A percentile compares a stretch with the other conserved stretches of the same genome.
phyloP scores from a whole-genome alignment of 805 yeast genomes.

The Lipomyces japonicus region DNA sequence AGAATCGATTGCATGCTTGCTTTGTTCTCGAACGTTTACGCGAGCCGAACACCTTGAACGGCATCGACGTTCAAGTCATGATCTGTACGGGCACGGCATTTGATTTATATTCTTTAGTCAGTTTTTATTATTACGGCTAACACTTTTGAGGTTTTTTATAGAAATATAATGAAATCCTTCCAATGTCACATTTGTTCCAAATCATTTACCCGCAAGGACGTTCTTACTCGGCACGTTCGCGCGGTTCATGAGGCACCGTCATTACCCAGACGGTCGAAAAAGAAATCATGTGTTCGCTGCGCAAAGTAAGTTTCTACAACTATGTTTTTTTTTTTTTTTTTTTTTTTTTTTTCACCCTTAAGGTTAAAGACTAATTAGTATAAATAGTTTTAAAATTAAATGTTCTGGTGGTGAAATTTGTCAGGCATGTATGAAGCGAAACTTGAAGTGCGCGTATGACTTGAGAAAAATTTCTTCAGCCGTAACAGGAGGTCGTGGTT shows the following conservation, averaged over 20 bases:
- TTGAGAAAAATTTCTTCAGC: constrained; percentile 5
- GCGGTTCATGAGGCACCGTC: constrained; percentile 24
- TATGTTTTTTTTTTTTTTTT: not conserved
- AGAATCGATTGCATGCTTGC: constrained; percentile 1
- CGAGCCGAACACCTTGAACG: constrained; percentile 9
- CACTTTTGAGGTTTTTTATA: not conserved
- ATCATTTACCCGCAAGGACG: constrained; percentile 21
- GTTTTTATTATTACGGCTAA: not conserved
- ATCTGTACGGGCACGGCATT: not conserved
- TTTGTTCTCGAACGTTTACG: constrained; percentile 5
- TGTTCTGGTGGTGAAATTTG: constrained; percentile 31
- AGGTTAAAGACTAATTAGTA: no score
- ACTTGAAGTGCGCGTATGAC: constrained; percentile 24
- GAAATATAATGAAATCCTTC: not conserved
- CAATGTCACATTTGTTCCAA: constrained; percentile 15
- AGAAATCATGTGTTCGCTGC: constrained; percentile 22
- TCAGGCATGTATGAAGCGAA: constrained; percentile 27
- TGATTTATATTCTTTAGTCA: not conserved
- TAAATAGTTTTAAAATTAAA: constrained; percentile 23
- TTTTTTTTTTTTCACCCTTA: not conserved
- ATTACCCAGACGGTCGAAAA: constrained; percentile 14
- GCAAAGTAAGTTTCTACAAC: constrained; percentile 5
- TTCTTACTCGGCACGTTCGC: constrained; percentile 17
- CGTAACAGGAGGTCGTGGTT: not conserved
- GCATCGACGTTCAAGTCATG: not conserved